Evolutionary conservation across 495 filamentous ascomycete genomes (phyloP).

Genomic region (Neurospora sp.): DNA sequence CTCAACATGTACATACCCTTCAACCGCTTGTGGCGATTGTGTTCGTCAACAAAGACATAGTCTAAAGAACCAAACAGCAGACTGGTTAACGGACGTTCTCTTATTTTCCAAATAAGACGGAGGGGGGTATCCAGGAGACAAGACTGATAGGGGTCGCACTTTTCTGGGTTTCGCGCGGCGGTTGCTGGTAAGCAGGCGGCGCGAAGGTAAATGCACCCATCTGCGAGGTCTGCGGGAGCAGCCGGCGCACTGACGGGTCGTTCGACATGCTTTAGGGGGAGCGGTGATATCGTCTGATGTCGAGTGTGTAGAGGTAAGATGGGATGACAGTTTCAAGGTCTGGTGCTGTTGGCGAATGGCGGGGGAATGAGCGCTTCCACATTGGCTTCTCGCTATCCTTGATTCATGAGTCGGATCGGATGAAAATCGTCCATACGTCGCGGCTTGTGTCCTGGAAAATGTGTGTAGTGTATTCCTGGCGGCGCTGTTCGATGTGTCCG

Average conservation of each 20-base stretch:
- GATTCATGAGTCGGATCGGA: background rate
- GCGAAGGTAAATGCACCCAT: constrained; percentile 53
- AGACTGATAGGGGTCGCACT: constrained; percentile 36
- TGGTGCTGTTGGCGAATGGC: background rate
- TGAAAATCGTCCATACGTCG: background rate
- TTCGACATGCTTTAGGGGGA: constrained; percentile 34
- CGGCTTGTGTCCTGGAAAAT: background rate
- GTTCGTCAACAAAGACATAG: constrained; percentile 99
- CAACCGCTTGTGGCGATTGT: constrained; percentile 92
- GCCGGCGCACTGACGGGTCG: constrained; percentile 41
- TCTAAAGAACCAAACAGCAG: constrained; percentile 41
- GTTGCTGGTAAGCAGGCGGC: constrained; percentile 42
- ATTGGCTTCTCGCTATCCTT: background rate
- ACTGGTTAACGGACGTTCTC: background rate
- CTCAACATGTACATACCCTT: constrained; percentile 56
- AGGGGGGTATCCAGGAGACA: background rate
- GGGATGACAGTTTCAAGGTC: background rate
- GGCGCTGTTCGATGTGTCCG: background rate
- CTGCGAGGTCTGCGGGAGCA: constrained; percentile 47
- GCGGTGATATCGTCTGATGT: background rate
- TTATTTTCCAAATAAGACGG: background rate
- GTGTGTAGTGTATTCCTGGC: background rate
- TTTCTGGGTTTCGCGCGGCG: constrained; percentile 55
- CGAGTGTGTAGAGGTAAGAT: background rate
- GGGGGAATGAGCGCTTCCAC: background rate